phyloP scores from a whole-genome alignment of 2,329 filamentous ascomycete genomes.

The Fusarium concolor region DNA sequence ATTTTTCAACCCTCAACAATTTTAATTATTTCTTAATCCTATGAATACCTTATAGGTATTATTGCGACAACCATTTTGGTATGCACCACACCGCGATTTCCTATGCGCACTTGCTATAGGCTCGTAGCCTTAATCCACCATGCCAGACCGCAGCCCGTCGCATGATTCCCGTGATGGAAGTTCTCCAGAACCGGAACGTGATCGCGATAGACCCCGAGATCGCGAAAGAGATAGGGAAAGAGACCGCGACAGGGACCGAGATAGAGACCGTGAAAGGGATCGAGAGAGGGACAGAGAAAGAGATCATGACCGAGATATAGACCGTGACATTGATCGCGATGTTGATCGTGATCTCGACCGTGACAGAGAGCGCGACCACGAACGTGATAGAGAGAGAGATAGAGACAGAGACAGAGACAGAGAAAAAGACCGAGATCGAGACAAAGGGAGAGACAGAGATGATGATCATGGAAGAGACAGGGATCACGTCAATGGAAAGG shows the following conservation, averaged over 20 bases:
- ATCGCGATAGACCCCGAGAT: slow-evolving; percentile 23
- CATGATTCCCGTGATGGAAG: slow-evolving; percentile 42
- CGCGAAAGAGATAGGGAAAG: background rate
- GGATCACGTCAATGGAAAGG: slow-evolving; percentile 17
- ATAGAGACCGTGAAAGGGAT: slow-evolving; percentile 7
- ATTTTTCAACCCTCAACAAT: slow-evolving; percentile 1
- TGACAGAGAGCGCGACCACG: slow-evolving; percentile 6
- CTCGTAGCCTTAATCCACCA: slow-evolving; percentile 30
- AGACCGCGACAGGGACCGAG: background rate
- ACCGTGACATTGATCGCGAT: slow-evolving; percentile 18
- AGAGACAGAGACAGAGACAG: slow-evolving; percentile 12
- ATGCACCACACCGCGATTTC: slow-evolving; percentile 30
- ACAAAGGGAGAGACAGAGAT: slow-evolving; percentile 30
- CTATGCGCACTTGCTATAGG: slow-evolving; percentile 22
- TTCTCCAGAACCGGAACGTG: slow-evolving; percentile 35
- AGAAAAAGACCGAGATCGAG: slow-evolving; percentile 13
- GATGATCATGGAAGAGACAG: slow-evolving; percentile 10
- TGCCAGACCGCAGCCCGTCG: slow-evolving; percentile 40
- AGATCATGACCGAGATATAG: slow-evolving; percentile 17
- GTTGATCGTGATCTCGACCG: slow-evolving; percentile 6
- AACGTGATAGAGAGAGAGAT: slow-evolving; percentile 25
- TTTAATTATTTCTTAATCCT: slow-evolving; percentile 4
- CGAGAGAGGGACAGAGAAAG: slow-evolving; percentile 11
- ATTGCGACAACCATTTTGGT: slow-evolving; percentile 31
- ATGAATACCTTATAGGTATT: background rate